These are phyloP conservation scores for Furcasterigmium furcatum DNA, from an alignment of 2,329 filamentous ascomycete genomes.

Conservation along the genomic window DNA sequence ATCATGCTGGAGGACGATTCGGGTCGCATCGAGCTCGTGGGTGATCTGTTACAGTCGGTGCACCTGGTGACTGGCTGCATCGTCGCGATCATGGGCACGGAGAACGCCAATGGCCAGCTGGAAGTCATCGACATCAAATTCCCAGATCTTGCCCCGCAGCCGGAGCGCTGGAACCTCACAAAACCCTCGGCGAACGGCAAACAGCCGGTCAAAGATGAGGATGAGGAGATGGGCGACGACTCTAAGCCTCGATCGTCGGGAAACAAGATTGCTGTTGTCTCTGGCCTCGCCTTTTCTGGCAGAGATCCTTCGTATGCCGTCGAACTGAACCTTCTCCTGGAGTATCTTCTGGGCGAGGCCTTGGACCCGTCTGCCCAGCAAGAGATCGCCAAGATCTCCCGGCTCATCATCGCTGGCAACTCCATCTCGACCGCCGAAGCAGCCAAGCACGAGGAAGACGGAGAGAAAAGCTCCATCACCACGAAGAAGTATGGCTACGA, in stretches of 20 bases:
- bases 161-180: constrained; percentile 72
- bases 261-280: constrained; percentile 76
- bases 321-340: constrained; percentile 72
- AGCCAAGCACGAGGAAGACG: constrained; percentile 33
- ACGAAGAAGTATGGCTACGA: constrained; percentile 96
- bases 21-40: constrained; percentile 77
- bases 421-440: constrained; percentile 68
- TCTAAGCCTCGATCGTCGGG: constrained; percentile 24
- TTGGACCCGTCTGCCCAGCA: constrained; percentile 56
- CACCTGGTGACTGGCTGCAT: constrained; percentile 90
- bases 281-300: constrained; percentile 80
- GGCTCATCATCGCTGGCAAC: constrained; percentile 89
- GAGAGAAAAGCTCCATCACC: constrained; percentile 33
- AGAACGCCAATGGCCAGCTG: constrained; percentile 88
- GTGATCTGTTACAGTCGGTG: constrained; percentile 62
- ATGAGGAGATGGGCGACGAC: constrained; percentile 55
- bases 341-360: constrained; percentile 85
- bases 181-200: constrained; percentile 36
- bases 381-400: constrained; percentile 65
- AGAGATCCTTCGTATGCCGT: constrained; percentile 69
- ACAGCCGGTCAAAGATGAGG: constrained; percentile 34
- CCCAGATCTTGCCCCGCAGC: constrained; percentile 81
- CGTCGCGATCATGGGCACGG: constrained; percentile 89
- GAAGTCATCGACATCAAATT: constrained; percentile 89
- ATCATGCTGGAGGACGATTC: constrained; percentile 96